These are phyloP conservation scores for Nicotiana rustica DNA, from an alignment of 305 asterid genomes.

Conservation along the genomic window DNA sequence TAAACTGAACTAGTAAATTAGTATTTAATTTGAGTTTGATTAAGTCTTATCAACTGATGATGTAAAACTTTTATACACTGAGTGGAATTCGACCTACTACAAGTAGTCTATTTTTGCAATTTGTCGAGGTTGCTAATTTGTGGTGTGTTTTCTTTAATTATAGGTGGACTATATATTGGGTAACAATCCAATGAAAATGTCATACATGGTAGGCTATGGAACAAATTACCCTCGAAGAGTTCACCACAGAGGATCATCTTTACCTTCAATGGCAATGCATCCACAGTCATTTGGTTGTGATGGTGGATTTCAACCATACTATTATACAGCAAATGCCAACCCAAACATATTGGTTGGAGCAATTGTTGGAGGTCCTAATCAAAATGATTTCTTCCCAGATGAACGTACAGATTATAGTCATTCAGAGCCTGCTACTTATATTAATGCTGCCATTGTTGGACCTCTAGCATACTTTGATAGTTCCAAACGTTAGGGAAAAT, in stretches of 20 bases:
- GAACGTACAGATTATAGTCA: constrained; percentile 73
- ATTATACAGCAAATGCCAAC: constrained; percentile 62
- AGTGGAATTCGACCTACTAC: background rate
- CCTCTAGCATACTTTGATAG: constrained; percentile 84
- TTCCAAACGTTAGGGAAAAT: background rate
- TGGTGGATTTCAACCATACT: constrained; percentile 70
- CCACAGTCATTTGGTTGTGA: constrained; percentile 72
- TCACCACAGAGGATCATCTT: constrained; percentile 90
- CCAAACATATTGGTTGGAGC: constrained; percentile 78
- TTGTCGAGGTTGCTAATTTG: background rate
- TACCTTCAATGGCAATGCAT: constrained; percentile 62
- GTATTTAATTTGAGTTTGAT: background rate
- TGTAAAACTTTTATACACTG: background rate
- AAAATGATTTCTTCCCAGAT: constrained; percentile 79
- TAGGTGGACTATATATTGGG: constrained; percentile 91
- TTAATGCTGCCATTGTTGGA: constrained; percentile 88
- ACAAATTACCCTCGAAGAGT: constrained; percentile 64
- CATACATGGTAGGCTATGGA: constrained; percentile 94
- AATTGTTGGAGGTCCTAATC: constrained; percentile 87
- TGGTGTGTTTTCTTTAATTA: background rate
- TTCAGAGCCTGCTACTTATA: constrained; percentile 89
- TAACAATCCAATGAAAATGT: constrained; percentile 81
- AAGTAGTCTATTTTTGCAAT: background rate
- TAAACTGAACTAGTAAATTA: background rate
- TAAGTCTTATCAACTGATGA: background rate